Conservation (phyloP, 2,329 filamentous ascomycete species). For the Leptographium procerum region DNA sequence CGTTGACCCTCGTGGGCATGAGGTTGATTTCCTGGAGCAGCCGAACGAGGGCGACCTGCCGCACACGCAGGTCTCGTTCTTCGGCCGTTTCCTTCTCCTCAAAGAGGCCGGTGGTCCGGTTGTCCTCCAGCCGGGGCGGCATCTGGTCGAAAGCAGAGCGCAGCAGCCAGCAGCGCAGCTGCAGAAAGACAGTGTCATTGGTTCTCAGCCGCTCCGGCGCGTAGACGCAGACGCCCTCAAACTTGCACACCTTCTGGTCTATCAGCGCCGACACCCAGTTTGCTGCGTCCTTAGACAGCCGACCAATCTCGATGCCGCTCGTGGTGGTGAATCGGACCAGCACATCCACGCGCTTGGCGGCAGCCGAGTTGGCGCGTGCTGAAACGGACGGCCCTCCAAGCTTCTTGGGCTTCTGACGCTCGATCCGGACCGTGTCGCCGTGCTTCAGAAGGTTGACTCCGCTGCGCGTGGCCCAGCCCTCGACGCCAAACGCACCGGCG, state of each 20-base stretch:
- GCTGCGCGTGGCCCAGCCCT: slow-evolving; percentile 84
- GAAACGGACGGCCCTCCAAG: slow-evolving; percentile 23
- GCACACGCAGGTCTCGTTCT: slow-evolving; percentile 70
- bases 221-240: slow-evolving; percentile 82
- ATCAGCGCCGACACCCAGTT: slow-evolving; percentile 87
- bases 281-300: slow-evolving; percentile 76
- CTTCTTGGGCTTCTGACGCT: slow-evolving; percentile 66
- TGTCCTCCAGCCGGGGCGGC: slow-evolving; percentile 51
- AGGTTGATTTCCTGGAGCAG: slow-evolving; percentile 84
- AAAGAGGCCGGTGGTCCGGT: slow-evolving; percentile 62
- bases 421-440: slow-evolving; percentile 74
- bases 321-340: slow-evolving; percentile 83
- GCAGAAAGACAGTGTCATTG: slow-evolving; percentile 89
- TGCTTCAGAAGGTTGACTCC: slow-evolving; percentile 65
- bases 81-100: slow-evolving; percentile 78
- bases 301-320: slow-evolving; percentile 70
- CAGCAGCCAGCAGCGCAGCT: slow-evolving; percentile 68
- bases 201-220: slow-evolving; percentile 74
- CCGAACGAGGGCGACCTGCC: slow-evolving; percentile 79
- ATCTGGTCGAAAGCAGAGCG: slow-evolving; percentile 59
- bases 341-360: slow-evolving; percentile 63
- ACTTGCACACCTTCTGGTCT: slow-evolving; percentile 78
- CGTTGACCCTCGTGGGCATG: slow-evolving; percentile 62
- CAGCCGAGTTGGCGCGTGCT: slow-evolving; percentile 31
- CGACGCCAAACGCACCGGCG: slow-evolving; percentile 82